Conservation (phyloP, 306 rosid genomes). For the Sesbania bispinosa region DNA sequence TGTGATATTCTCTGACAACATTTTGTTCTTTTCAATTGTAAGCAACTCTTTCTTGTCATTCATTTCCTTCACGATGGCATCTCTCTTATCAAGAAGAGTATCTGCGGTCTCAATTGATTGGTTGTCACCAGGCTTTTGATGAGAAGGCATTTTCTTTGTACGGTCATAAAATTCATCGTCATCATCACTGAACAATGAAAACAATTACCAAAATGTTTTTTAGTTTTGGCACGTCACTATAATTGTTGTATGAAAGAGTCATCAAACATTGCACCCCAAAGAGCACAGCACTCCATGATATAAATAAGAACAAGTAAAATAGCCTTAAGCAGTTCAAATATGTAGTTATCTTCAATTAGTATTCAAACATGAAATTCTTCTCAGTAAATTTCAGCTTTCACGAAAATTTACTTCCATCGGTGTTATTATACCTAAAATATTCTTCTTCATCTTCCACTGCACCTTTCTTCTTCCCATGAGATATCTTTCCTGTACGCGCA, state of each 20-base stretch:
- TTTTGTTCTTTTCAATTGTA: slow-evolving; percentile 51
- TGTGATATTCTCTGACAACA: slow-evolving; percentile 33
- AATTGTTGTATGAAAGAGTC: neutral
- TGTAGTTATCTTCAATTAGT: neutral
- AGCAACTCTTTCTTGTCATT: slow-evolving; percentile 61
- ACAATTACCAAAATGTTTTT: slow-evolving; percentile 12
- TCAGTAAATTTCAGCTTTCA: neutral
- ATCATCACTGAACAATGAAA: slow-evolving; percentile 60
- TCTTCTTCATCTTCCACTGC: slow-evolving; percentile 73
- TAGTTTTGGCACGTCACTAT: slow-evolving; percentile 4
- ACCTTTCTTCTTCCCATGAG: slow-evolving; percentile 72
- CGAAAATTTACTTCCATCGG: neutral
- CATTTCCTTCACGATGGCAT: slow-evolving; percentile 64
- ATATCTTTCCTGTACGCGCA: slow-evolving; percentile 61
- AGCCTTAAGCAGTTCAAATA: slow-evolving; percentile 7
- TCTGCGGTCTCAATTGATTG: slow-evolving; percentile 84
- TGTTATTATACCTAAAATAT: slow-evolving; percentile 51
- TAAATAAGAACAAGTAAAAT: slow-evolving; percentile 14
- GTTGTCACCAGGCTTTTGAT: slow-evolving; percentile 52
- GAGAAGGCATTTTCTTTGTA: slow-evolving; percentile 59
- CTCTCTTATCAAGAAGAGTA: slow-evolving; percentile 88
- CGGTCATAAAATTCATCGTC: slow-evolving; percentile 95
- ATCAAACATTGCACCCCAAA: slow-evolving; percentile 2
- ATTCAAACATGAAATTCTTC: slow-evolving; percentile 6
- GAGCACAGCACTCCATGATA: neutral